These are phyloP conservation scores for Isatis tinctoria DNA, from an alignment of 345 rosid genomes.

Conservation along the genomic window DNA sequence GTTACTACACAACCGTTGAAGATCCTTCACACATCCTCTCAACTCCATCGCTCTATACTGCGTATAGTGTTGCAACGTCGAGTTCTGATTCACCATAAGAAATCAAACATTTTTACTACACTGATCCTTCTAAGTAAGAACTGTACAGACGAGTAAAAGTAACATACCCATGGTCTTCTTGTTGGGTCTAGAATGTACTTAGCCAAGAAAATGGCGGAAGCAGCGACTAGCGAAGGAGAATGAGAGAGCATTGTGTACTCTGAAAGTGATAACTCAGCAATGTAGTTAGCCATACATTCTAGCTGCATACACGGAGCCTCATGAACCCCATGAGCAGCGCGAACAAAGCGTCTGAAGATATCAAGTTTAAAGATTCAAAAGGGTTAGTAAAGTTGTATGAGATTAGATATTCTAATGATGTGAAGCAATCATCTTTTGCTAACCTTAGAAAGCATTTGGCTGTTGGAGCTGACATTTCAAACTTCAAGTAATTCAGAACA, in stretches of 20 bases:
- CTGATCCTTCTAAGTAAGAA: background rate
- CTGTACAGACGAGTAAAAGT: background rate
- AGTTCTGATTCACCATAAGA: constrained; percentile 43
- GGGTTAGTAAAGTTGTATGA: background rate
- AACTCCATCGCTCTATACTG: constrained; percentile 64
- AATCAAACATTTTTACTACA: background rate
- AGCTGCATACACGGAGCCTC: constrained; percentile 82
- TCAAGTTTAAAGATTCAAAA: constrained; percentile 3
- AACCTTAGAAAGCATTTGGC: constrained; percentile 86
- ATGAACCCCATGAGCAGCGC: constrained; percentile 71
- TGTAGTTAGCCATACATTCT: constrained; percentile 84
- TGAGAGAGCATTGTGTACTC: constrained; percentile 81
- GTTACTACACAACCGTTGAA: constrained; percentile 56
- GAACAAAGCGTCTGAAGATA: constrained; percentile 73
- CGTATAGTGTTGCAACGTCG: constrained; percentile 84
- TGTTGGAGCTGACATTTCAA: constrained; percentile 95
- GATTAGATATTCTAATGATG: background rate
- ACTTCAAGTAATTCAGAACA: constrained; percentile 81
- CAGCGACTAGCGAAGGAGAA: constrained; percentile 78
- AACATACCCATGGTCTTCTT: constrained; percentile 89
- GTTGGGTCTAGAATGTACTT: constrained; percentile 72
- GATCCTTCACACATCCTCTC: constrained; percentile 65
- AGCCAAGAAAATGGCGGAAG: constrained; percentile 87
- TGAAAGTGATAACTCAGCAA: constrained; percentile 69
- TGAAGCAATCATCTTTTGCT: background rate